These are phyloP conservation scores for Bryum argenteum DNA, from an alignment of 225 moss, liverwort and hornwort genomes.

Conservation along the genomic window DNA sequence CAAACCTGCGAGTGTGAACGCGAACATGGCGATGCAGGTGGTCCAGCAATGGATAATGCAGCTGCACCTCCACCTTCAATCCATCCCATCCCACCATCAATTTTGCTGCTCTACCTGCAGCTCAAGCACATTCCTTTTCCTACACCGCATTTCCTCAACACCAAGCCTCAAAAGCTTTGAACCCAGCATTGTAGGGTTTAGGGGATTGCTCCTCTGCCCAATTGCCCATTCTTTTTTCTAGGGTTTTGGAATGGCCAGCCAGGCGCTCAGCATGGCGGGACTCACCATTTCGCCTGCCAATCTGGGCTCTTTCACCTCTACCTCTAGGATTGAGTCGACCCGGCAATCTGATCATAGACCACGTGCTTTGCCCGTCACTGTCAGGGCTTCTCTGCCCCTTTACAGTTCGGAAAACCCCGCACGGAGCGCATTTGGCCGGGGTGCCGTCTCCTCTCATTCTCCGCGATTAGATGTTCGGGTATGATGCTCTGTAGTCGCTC, in stretches of 20 bases:
- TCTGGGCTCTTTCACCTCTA: background rate
- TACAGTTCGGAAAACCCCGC: background rate
- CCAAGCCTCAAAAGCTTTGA: background rate
- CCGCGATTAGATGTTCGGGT: constrained; percentile 39
- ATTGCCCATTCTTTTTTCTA: background rate
- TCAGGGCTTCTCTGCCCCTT: constrained; percentile 11
- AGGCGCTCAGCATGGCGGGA: constrained; percentile 35
- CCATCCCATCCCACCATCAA: too few relatives aligned
- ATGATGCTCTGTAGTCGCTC: background rate
- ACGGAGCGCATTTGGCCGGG: constrained; percentile 43
- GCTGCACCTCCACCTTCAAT: background rate
- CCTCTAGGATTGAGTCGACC: constrained; percentile 7
- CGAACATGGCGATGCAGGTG: background rate
- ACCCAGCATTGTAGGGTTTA: constrained; percentile 5
- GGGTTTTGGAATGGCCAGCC: constrained; percentile 39
- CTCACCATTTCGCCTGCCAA: background rate
- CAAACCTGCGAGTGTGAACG: constrained; percentile 28
- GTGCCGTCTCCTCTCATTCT: constrained; percentile 9
- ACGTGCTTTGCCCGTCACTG: constrained; percentile 1
- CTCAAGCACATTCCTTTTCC: background rate
- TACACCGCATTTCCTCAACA: background rate
- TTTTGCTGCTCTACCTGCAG: background rate
- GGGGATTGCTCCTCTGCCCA: background rate
- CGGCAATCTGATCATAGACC: background rate
- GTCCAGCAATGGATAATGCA: constrained; percentile 14